A percentile compares a stretch with the other conserved stretches of the same genome.
These are phyloP conservation scores for Dictyostelium capitatum DNA, from an alignment of 78 protist genomes.

Conservation along the genomic window DNA sequence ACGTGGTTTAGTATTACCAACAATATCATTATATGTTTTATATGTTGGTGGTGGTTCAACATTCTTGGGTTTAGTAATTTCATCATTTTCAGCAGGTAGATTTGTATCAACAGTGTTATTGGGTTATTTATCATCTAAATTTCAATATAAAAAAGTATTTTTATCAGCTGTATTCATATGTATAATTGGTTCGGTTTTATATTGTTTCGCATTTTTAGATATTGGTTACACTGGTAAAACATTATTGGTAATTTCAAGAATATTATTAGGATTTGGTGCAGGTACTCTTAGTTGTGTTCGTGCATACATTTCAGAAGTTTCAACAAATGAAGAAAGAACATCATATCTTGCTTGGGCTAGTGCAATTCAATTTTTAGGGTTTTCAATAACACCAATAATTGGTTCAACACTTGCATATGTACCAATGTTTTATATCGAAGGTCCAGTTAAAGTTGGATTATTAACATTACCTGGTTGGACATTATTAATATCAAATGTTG, in stretches of 20 bases:
- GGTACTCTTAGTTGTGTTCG: constrained; percentile 67
- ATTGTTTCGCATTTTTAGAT: constrained; percentile 6
- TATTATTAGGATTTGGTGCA: constrained; percentile 39
- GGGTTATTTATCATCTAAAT: not conserved
- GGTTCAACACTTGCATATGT: constrained; percentile 31
- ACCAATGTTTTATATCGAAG: constrained; percentile 17
- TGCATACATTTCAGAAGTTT: constrained; percentile 29
- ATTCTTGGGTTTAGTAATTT: constrained; percentile 15
- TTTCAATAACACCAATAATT: constrained; percentile 43
- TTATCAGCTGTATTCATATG: not conserved
- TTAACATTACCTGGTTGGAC: constrained; percentile 37
- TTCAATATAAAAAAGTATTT: constrained; percentile 15
- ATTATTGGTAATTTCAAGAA: not conserved
- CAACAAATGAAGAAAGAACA: constrained; percentile 34
- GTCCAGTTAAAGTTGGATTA: not conserved
- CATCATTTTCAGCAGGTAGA: constrained; percentile 23
- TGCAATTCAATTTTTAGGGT: constrained; percentile 55
- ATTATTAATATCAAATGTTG: not conserved
- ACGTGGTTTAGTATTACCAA: no score
- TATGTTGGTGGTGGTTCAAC: constrained; percentile 12
- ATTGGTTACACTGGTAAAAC: not conserved
- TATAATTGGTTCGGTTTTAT: constrained; percentile 17
- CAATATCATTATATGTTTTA: no score
- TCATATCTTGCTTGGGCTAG: constrained; percentile 9
- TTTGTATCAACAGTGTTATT: constrained; percentile 16